phyloP scores from a whole-genome alignment of 768 basidiomycete genomes.

The Suillus fuscotomentosus region DNA sequence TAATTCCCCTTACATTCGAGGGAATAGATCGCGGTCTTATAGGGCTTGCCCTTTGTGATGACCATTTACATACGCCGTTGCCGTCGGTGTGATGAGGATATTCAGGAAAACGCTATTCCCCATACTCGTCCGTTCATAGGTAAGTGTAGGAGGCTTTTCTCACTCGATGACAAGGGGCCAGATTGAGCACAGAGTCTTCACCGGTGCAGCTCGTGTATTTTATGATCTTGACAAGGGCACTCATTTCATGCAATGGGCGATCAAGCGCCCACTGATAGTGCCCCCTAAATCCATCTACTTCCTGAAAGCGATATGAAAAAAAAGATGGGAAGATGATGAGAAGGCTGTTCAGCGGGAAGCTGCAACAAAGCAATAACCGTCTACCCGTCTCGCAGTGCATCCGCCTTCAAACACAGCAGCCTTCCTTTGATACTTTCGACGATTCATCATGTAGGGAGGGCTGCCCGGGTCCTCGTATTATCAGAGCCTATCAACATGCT shows the following conservation, averaged over 20 bases:
- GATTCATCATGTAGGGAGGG: no score
- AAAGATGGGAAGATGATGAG: neutral
- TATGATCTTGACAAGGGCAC: neutral
- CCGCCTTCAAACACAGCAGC: no score
- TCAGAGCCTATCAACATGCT: no score
- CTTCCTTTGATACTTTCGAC: no score
- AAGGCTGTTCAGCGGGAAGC: neutral
- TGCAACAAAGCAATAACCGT: no score
- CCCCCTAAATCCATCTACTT: neutral
- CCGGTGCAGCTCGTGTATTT: neutral
- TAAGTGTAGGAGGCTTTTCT: neutral
- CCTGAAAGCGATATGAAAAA: neutral
- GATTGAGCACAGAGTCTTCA: neutral
- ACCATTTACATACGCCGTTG: neutral
- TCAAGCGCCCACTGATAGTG: neutral
- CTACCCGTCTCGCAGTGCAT: no score
- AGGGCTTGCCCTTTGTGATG: constrained; percentile 9
- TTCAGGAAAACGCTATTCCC: no score
- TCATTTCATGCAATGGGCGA: neutral
- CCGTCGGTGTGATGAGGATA: neutral
- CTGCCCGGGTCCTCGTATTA: no score
- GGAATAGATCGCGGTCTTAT: constrained; percentile 17
- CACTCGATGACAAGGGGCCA: neutral
- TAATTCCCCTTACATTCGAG: constrained; percentile 24
- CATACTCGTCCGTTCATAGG: neutral